phyloP scores from a whole-genome alignment of 345 rosid genomes.

The Bruguiera parviflora region DNA sequence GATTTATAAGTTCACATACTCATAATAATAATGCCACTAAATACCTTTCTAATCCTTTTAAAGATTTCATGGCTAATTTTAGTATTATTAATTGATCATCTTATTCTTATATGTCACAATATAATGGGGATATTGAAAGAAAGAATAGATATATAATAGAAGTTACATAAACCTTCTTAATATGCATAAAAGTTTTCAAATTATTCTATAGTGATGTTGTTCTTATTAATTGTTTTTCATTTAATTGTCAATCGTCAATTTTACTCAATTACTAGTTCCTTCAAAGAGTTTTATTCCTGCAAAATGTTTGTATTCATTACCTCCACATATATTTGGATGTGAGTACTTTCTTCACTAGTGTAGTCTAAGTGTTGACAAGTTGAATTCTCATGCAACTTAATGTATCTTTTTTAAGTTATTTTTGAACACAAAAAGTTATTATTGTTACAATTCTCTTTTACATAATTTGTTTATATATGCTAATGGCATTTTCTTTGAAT shows the following conservation, averaged over 20 bases:
- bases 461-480: neutral
- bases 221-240: neutral
- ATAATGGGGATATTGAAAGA: neutral
- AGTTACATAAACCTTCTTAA: neutral
- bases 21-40: neutral
- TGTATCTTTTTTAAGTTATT: neutral
- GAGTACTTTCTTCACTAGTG: neutral
- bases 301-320: neutral
- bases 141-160: neutral
- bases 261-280: neutral
- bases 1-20: neutral
- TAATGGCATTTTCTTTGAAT: neutral
- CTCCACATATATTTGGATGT: neutral
- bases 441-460: neutral
- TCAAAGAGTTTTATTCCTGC: neutral
- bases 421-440: neutral
- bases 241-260: neutral
- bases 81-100: neutral
- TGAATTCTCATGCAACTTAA: neutral
- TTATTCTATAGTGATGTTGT: neutral
- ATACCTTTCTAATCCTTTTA: neutral
- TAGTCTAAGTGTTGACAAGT: neutral
- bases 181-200: neutral
- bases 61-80: neutral
- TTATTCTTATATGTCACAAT: neutral